These are phyloP conservation scores for Microsporum ferrugineum DNA, from an alignment of 2,329 filamentous ascomycete species.

Conservation along the genomic window DNA sequence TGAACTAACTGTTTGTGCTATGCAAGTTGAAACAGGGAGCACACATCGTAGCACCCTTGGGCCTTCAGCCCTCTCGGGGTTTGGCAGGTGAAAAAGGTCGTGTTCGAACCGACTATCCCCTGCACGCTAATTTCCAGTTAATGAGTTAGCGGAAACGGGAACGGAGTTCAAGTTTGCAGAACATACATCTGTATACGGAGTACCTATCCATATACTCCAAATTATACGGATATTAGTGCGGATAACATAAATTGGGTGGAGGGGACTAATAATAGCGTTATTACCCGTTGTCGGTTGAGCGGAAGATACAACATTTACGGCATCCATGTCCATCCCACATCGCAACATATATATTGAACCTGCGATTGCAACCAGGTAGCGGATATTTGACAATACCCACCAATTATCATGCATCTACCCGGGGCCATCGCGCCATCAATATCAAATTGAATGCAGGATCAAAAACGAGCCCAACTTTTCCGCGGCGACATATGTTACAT, in stretches of 20 bases:
- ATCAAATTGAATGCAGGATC: not conserved
- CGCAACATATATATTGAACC: too few species aligned
- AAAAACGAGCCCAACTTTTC: not conserved
- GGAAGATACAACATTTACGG: constrained; percentile 1
- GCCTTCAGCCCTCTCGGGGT: too few species aligned
- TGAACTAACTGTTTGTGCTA: too few species aligned
- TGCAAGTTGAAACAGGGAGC: too few species aligned
- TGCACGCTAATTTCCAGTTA: too few species aligned
- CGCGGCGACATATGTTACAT: not conserved
- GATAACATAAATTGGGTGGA: not conserved
- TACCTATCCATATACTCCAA: not conserved
- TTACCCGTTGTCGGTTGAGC: not conserved
- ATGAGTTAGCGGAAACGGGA: too few species aligned
- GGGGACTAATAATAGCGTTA: not conserved
- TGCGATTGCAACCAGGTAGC: too few species aligned
- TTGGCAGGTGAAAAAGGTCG: too few species aligned
- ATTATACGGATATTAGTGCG: constrained; percentile 3
- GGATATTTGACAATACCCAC: not conserved
- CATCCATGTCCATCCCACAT: not conserved
- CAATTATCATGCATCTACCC: not conserved
- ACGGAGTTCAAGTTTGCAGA: not conserved
- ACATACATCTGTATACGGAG: not conserved
- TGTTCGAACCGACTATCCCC: too few species aligned
- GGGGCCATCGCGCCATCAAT: not conserved
- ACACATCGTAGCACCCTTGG: too few species aligned